These are phyloP conservation scores for Reticulascus tulasneorum DNA, from an alignment of 2,329 filamentous ascomycete species.

Conservation along the genomic window DNA sequence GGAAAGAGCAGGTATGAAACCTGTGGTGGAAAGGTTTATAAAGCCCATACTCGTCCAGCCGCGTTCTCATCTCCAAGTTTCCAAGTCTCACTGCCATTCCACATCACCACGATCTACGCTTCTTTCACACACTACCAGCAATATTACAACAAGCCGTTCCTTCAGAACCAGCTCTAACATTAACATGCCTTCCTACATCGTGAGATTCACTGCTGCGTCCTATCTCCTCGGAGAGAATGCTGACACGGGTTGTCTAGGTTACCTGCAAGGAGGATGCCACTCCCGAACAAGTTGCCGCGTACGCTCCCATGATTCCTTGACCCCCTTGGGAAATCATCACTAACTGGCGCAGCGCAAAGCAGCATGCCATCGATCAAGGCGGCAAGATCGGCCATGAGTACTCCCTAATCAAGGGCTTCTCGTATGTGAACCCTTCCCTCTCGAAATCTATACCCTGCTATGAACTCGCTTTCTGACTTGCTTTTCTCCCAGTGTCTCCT, in stretches of 20 bases:
- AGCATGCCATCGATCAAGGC: slow-evolving; percentile 69
- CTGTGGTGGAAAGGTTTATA: slow-evolving; percentile 5
- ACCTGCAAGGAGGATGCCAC: slow-evolving; percentile 71
- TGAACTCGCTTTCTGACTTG: slow-evolving; percentile 5
- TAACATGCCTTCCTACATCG: slow-evolving; percentile 56
- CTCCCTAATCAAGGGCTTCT: slow-evolving; percentile 85
- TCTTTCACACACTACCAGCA: slow-evolving; percentile 1
- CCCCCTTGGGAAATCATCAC: not conserved
- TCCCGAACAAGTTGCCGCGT: slow-evolving; percentile 65
- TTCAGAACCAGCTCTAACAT: slow-evolving; percentile 3
- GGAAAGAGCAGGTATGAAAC: slow-evolving; percentile 5
- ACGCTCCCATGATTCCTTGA: slow-evolving; percentile 23
- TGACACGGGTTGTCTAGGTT: slow-evolving; percentile 50
- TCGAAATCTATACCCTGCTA: not conserved
- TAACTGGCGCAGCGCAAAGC: slow-evolving; percentile 63
- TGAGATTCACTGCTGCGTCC: slow-evolving; percentile 23
- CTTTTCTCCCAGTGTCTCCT: slow-evolving; percentile 58
- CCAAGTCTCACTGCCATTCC: not conserved
- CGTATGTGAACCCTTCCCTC: slow-evolving; percentile 48
- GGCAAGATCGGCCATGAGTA: slow-evolving; percentile 83
- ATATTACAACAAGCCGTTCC: not conserved
- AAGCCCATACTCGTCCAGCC: slow-evolving; percentile 7
- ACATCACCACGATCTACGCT: not conserved
- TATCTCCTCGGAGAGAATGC: slow-evolving; percentile 1
- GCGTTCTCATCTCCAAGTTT: not conserved